Conservation (phyloP, 2,329 filamentous ascomycete species). For the Claviceps sorghi region DNA sequence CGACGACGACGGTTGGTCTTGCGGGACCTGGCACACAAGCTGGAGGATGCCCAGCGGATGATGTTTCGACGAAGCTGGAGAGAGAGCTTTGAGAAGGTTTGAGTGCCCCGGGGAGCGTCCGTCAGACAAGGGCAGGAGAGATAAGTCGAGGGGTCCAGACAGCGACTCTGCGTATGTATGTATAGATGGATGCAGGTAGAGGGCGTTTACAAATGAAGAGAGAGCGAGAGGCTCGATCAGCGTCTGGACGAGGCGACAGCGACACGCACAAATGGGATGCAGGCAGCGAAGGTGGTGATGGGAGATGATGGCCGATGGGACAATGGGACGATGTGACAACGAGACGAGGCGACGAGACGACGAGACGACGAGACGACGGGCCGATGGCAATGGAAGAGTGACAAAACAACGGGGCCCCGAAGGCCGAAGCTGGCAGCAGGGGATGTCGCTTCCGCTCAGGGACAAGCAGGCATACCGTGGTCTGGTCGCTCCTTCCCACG, state of each 20-base stretch:
- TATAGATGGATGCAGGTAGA: conserved; percentile 3
- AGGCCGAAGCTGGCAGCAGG: neutral
- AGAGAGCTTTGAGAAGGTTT: neutral
- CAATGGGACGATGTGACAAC: neutral
- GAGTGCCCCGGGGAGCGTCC: neutral
- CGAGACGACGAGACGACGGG: neutral
- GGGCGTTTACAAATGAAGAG: conserved; percentile 2
- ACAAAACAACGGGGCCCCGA: neutral
- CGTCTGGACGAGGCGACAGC: conserved; percentile 3
- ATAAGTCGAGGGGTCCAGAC: neutral
- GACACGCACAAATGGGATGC: conserved; percentile 1
- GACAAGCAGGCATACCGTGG: neutral
- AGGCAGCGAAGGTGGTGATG: conserved; percentile 3
- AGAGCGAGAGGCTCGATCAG: neutral
- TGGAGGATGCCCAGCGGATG: neutral
- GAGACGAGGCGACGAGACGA: too few relatives aligned
- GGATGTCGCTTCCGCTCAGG: neutral
- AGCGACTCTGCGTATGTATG: conserved; percentile 1
- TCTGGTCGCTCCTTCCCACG: neutral
- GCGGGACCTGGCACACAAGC: neutral
- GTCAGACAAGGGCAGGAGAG: neutral
- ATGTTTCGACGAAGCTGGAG: neutral
- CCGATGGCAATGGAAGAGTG: conserved; percentile 1
- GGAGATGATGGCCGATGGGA: neutral
- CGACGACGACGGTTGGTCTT: neutral